A percentile compares a stretch with the other conserved stretches of the same genome.
Evolutionary conservation across 345 rosid species (phyloP).

Genomic region (Eucalyptus sp.): DNA sequence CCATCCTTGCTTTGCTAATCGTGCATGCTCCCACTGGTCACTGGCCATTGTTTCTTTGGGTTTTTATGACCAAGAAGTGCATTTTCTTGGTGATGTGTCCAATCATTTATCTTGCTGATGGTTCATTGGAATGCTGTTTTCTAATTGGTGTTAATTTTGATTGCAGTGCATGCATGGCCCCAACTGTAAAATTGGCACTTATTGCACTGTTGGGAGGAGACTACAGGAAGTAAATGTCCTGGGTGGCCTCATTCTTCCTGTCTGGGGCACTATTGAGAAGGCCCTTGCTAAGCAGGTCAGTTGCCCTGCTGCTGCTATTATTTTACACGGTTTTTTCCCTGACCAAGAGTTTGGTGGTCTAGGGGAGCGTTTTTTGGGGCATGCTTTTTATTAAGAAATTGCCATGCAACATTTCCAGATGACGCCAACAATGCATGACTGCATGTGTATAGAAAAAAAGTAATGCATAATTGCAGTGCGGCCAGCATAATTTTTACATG

Average conservation of each 20-base stretch:
- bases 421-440: neutral
- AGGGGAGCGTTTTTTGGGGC: neutral
- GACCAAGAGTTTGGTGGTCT: neutral
- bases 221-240: constrained; percentile 86
- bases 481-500: neutral
- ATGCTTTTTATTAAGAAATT: neutral
- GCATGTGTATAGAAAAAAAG: neutral
- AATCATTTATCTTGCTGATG: neutral
- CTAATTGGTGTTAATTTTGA: neutral
- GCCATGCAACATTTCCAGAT: neutral
- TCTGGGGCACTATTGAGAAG: constrained; percentile 97
- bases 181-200: constrained; percentile 79
- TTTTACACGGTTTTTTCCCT: neutral
- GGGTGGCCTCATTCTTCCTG: constrained; percentile 96
- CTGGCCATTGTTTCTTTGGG: neutral
- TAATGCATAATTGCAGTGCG: neutral
- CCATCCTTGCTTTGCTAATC: neutral
- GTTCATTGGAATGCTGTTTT: neutral
- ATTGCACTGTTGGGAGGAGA: constrained; percentile 95
- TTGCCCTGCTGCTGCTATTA: neutral
- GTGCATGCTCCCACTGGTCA: neutral
- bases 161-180: constrained; percentile 99
- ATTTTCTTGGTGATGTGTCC: neutral
- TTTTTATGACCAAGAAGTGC: neutral
- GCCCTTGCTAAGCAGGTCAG: constrained; percentile 91